Base-by-base conservation (phyloP, 1,284 basidiomycete genomes). In the Malassezia slooffiae region DNA sequence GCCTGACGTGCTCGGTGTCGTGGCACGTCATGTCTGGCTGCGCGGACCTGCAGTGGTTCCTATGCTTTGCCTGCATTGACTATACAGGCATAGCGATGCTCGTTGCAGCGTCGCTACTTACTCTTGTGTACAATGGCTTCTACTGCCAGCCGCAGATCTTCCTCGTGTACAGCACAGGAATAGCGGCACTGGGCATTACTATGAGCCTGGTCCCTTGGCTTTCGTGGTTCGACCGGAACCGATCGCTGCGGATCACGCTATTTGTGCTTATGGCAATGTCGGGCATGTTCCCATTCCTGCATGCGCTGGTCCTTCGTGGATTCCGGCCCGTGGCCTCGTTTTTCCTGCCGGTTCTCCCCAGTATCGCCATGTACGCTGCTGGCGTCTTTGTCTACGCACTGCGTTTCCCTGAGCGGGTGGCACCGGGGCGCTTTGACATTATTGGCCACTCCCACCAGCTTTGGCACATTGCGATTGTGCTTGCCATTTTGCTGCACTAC, bases 1-100 rank as follows among this genome's bases (percentile, higher is more conserved):
- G 67, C 37, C 50, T 69, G 11, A 47, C 54, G 9, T 46, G 64
- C 5, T 59, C 55, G 3, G 62, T 69, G 5, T 57, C 55, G 7
- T 69, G 67, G 67, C 67, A 69, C 27, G 58, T 69, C 33, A 67
- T 67, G 61, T 54, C 65, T 1, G 67, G 67, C 9, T 69, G 65
- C 33, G 50, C 60, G 19, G 54, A 69, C 31, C 38, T 51, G 38
- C 49, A 58, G 17, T 66, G 59, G 60, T 67, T 66, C 39, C 55
- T 62, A 36, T 50, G 59, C 17, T 66, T 61, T 38, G 64, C 67
- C 2, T 67, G 64, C 43, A 57, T 66, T 38, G 67, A 69, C 51
- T 69, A 67, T 43, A 64, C 63, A 1, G 66, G 66, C 32, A 67
- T 68, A 11, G 59, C 65, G 3, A 63, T 60, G 62, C 58, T 68